Base-by-base conservation (phyloP, 495 filamentous ascomycete species). In the Amniculicola lignicola region DNA sequence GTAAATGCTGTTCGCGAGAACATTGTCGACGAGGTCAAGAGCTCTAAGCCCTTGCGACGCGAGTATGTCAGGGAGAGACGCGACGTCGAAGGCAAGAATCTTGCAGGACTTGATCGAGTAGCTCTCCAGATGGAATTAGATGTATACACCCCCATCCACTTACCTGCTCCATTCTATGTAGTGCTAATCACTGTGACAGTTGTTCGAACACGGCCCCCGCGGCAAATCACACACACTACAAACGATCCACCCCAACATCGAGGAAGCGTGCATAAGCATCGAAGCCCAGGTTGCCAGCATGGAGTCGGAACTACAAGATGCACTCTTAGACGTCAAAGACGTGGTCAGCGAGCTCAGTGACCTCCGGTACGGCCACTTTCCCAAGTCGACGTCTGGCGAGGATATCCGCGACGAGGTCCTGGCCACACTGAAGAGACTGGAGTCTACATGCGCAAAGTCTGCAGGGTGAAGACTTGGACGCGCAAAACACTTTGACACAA, bases 341-440 rank as follows among this genome's bases (percentile, higher is more conserved):
- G 84, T 78, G 0, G 79, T 90, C 27, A 84, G 83, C 23, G 80
- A 81, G 39, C 68, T 95, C 72, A 92, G 88, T 65, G 89, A 93
- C 65, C 77, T 94, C 23, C 84, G 87, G 38, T 93, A 92, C 63
- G 88, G 89, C 29, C 85, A 83, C 47, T 77, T 90, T 57, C 74
- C 78, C 53, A 86, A 83, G 54, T 69, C 75, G 27, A 75, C 80
- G 22, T 71, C 81, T 2, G 72, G 76, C 21, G 78, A 80, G 15
- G 80, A 87, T 50, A 72, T 88, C 37, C 72, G 84, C 25, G 75
- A 81, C 19, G 86, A 86, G 39, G 70, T 75, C 7, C 39, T 67
- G 22, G 58, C 51, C 21, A 57, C 54, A 11, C 27, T 67, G 14
- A 57, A 57, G 47, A 54, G 55, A 28, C 54, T 65, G 10, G 52